phyloP scores from a whole-genome alignment of 805 yeast genomes.

The Teunomyces pallodes region DNA sequence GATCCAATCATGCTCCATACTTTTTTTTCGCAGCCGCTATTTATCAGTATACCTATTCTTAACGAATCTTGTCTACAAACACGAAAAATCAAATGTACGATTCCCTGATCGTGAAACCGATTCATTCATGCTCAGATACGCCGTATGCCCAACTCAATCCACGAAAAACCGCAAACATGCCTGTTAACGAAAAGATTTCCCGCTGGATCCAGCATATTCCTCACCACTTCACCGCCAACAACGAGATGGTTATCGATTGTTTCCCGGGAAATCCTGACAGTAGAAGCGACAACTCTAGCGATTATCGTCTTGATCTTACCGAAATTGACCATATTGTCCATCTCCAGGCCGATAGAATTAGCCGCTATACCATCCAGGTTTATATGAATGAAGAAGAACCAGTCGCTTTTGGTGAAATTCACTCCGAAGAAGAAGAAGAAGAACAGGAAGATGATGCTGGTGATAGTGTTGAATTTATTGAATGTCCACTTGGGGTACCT shows the following conservation, averaged over 20 bases:
- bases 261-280: conserved; percentile 47
- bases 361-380: conserved; percentile 39
- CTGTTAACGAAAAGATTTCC: conserved; percentile 61
- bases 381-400: conserved; percentile 27
- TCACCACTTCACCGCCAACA: conserved; percentile 24
- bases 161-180: conserved; percentile 60
- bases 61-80: neutral
- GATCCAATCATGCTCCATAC: too few relatives aligned
- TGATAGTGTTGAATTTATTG: neutral
- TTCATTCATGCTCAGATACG: neutral
- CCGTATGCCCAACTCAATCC: conserved; percentile 49
- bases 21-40: neutral
- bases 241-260: conserved; percentile 38
- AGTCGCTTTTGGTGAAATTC: conserved; percentile 1
- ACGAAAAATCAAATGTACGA: neutral
- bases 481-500: neutral
- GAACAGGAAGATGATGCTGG: neutral
- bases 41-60: neutral
- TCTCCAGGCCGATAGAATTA: conserved; percentile 51
- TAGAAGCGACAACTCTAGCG: conserved; percentile 16
- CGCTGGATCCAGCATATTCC: conserved; percentile 66
- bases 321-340: conserved; percentile 49
- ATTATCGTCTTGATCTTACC: conserved; percentile 11
- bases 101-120: neutral
- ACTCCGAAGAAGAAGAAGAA: conserved; percentile 5